Evolutionary conservation across 2,329 filamentous ascomycete species (phyloP), one percentile per base, ranked within the genome.

Genomic region (Spiromastix sp.): DNA sequence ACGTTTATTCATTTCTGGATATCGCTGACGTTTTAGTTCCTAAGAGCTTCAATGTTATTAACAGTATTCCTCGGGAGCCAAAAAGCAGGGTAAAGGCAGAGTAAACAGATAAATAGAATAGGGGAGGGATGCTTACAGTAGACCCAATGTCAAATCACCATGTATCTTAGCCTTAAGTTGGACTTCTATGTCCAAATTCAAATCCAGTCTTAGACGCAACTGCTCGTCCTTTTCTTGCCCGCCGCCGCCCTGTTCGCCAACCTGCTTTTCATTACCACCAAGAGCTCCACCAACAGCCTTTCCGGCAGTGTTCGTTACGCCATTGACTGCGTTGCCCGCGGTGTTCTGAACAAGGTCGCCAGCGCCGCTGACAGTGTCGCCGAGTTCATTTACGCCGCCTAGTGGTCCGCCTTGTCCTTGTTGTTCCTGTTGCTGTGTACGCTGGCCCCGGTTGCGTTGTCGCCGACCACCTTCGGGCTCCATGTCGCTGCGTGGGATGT

Each of bases 111-210:
- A 20, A 33, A 24, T 22, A 22, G 17, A 20, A 2, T 11, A 9
- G 17, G 26, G 28, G 13, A 12, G 17, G 16, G 27, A 16, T 11
- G 17, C 6, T 22, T 71, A 85, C 81, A 81, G 74, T 51, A 91
- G 68, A 44, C 78, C 80, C 45, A 91, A 60, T 21, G 83, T 86
- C 44, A 93, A 62, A 63, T 93, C 85, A 52, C 85, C 85, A 49
- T 86, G 78, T 45, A 91, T 86, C 58, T 80, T 79, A 13, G 84
- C 84, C 68, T 91, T 91, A 42, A 91, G 70, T 49, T 85, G 80
- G 42, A 91, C 83, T 59, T 91, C 84, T 32, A 91, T 71, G 46
- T 91, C 84, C 38, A 91, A 66, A 58, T 87, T 86, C 37, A 85
- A 64, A 53, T 87, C 84, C 15, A 91, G 63, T 24, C 78, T 72